Evolutionary conservation across 305 asterid species (phyloP).

Genomic region (Fraxinus dipetala): DNA sequence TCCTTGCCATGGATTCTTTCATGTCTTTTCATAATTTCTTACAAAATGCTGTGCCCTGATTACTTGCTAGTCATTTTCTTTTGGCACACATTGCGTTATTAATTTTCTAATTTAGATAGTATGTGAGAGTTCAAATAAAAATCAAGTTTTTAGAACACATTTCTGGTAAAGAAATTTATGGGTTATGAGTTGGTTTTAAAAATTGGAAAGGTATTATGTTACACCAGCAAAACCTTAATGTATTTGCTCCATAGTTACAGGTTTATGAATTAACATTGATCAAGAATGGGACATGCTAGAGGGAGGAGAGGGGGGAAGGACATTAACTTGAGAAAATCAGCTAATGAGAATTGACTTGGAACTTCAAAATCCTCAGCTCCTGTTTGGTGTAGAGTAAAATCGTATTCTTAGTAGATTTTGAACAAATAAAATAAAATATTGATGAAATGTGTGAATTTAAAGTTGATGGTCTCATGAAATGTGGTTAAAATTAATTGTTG

Average conservation of each 20-base stretch:
- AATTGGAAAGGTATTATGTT: neutral
- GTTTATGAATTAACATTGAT: neutral
- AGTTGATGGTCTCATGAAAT: too few relatives aligned
- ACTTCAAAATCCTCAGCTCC: too few relatives aligned
- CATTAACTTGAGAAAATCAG: too few relatives aligned
- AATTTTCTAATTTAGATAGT: neutral
- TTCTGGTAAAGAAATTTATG: neutral
- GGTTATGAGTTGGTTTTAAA: neutral
- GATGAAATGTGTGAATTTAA: too few relatives aligned
- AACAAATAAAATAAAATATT: too few relatives aligned
- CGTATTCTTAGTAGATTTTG: too few relatives aligned
- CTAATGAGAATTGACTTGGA: slow-evolving; percentile 40
- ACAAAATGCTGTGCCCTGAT: neutral
- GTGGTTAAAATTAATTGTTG: too few relatives aligned
- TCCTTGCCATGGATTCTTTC: neutral
- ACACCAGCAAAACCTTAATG: neutral
- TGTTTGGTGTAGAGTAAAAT: too few relatives aligned
- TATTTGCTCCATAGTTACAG: neutral
- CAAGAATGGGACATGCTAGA: neutral
- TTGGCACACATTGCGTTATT: neutral
- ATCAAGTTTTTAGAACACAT: neutral
- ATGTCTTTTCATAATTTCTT: neutral
- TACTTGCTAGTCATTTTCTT: neutral
- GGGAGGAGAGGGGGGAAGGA: neutral
- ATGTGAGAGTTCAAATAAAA: neutral